These are phyloP conservation scores for Casuarina glauca DNA, from an alignment of 306 rosid genomes.

Conservation along the genomic window DNA sequence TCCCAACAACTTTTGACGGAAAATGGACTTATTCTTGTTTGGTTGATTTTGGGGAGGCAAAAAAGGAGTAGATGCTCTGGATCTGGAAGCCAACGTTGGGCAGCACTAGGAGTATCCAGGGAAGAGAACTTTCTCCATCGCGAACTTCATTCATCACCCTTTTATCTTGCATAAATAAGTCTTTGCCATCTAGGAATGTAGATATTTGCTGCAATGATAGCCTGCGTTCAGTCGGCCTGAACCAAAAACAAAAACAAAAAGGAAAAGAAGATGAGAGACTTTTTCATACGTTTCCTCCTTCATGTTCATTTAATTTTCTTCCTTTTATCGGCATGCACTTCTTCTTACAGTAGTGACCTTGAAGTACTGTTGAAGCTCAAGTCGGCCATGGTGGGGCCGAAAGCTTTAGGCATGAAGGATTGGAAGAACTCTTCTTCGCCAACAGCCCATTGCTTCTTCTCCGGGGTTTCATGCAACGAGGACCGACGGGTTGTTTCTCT, in stretches of 20 bases:
- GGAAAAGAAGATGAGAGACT: too few species aligned
- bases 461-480: slow-evolving; percentile 54
- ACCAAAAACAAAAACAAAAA: too few species aligned
- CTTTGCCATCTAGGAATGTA: not conserved
- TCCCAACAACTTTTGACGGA: not conserved
- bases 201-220: too few species aligned
- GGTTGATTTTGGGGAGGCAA: not conserved
- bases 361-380: slow-evolving; percentile 63
- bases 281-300: not conserved
- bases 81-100: too few species aligned
- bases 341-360: slow-evolving; percentile 40
- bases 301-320: slow-evolving; percentile 21
- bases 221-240: too few species aligned
- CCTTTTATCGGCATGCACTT: slow-evolving; percentile 14
- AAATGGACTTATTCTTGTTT: not conserved
- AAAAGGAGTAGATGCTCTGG: not conserved
- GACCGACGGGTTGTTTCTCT: slow-evolving; percentile 47
- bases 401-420: slow-evolving; percentile 43
- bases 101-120: too few species aligned
- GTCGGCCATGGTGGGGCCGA: slow-evolving; percentile 42
- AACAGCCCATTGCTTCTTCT: slow-evolving; percentile 56
- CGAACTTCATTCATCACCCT: not conserved
- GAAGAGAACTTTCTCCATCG: not conserved
- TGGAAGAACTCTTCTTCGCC: slow-evolving; percentile 46
- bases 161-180: not conserved